Evolutionary conservation across 306 rosid genomes (phyloP).

Genomic region (Leucaena leucocephala): DNA sequence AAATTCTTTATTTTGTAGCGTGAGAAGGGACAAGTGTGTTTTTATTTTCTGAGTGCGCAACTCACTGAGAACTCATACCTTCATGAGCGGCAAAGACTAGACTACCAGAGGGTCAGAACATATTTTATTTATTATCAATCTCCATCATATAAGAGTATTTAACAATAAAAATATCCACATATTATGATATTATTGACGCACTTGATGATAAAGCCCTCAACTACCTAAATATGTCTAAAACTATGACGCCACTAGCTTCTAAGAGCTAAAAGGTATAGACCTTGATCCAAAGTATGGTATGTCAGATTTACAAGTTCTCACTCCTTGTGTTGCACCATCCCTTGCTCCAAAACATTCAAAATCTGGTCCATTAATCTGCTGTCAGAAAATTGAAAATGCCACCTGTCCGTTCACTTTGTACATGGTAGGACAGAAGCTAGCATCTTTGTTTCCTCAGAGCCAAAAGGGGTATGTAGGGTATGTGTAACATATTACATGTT

Average conservation of each 20-base stretch:
- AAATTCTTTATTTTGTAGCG: background rate
- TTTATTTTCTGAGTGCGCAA: background rate
- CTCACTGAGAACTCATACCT: background rate
- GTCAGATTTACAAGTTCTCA: background rate
- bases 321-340: background rate
- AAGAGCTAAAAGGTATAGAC: background rate
- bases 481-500: slow-evolving; percentile 57
- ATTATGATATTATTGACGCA: background rate
- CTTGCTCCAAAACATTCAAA: background rate
- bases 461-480: slow-evolving; percentile 56
- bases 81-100: background rate
- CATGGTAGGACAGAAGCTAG: slow-evolving; percentile 29
- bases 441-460: slow-evolving; percentile 34
- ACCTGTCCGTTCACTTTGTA: slow-evolving; percentile 9
- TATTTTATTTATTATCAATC: background rate
- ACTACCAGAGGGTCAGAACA: background rate
- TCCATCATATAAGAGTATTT: background rate
- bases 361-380: slow-evolving; percentile 25
- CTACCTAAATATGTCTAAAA: background rate
- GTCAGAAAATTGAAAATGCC: slow-evolving; percentile 4
- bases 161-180: background rate
- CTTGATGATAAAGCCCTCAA: background rate
- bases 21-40: background rate
- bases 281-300: background rate
- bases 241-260: slow-evolving; percentile 6